Conservation (phyloP, 371 early-diverging fungal genomes). For the Apophysomyces elegans region DNA sequence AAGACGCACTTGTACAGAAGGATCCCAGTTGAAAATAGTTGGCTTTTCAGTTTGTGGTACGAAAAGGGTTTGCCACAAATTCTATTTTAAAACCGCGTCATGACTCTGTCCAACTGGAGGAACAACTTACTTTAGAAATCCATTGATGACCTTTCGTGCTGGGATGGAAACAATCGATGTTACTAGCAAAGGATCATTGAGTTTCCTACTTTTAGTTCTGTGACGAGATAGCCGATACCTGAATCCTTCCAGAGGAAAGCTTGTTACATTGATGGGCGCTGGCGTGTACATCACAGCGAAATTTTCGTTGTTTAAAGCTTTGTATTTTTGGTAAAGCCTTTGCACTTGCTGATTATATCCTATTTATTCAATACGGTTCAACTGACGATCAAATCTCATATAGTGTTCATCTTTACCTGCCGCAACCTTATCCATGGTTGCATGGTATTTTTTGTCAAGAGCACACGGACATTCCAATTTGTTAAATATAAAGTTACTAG, state of each 20-base stretch:
- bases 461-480: slow-evolving; percentile 19
- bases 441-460: slow-evolving; percentile 10
- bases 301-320: slow-evolving; percentile 11
- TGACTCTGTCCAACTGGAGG: too few species aligned
- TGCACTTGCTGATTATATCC: slow-evolving; percentile 17
- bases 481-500: slow-evolving; percentile 7
- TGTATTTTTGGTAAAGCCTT: slow-evolving; percentile 17
- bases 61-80: not conserved
- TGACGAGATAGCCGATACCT: slow-evolving; percentile 1
- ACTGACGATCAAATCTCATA: not conserved
- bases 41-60: not conserved
- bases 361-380: not conserved
- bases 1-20: not conserved
- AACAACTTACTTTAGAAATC: slow-evolving; percentile 17
- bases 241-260: slow-evolving; percentile 16
- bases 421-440: slow-evolving; percentile 4
- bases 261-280: slow-evolving; percentile 12
- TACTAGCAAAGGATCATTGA: not conserved
- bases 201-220: too few species aligned
- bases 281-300: slow-evolving; percentile 20
- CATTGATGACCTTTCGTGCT: slow-evolving; percentile 16
- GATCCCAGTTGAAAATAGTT: not conserved
- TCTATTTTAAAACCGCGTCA: not conserved
- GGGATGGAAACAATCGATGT: slow-evolving; percentile 26
- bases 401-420: not conserved